Base-by-base conservation (phyloP, 2,329 filamentous ascomycete species). In the Fusarium penzigii region DNA sequence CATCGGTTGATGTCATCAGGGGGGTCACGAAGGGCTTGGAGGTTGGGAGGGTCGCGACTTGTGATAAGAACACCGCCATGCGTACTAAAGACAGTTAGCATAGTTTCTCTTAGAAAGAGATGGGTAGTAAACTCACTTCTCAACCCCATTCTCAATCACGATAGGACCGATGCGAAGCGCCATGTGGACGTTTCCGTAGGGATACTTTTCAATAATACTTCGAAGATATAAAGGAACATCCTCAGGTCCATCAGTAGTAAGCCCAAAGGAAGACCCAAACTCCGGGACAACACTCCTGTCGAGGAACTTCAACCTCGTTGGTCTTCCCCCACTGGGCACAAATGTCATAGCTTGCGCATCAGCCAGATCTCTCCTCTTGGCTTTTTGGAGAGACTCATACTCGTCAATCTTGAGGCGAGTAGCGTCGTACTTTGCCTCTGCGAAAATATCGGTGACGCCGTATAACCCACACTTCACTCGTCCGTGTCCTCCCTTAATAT, bases 91-190 rank as follows among this genome's bases (percentile, higher is more conserved):
- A 8, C 2, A 16, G 38, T 58, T 39, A 50, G 49, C 8, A 47
- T 45, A 20, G 17, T 17, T 25, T 40, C 32, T 6, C 1, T 29
- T 14, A 9, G 0, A 6, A 4, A 17, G 34, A 3, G 4, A 17
- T 6, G 7, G 1, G 13, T 13, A 1, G 1, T 1, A 9, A 13
- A 65, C 70, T 64, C 57, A 74, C 72, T 70, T 63, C 38, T 57
- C 59, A n/a, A 69, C 65, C 2, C 70, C 71, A 49, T 72, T 74
- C 55, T 74, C 69, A n/a, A 75, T 69, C 2, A 74, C 48, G 5
- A 75, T 29, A 0, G 72, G 70, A 0, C 73, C 72, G 20, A 75
- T 39, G 0, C 70, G 63, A 8, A 75, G 49, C 0, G 69, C 67
- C 67, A 72, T 72, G 39, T 72, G 72, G 1, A 72, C 64, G 43